Evolutionary conservation across 116 monocot species (phyloP).

Genomic region (Cymodocea nodosa): DNA sequence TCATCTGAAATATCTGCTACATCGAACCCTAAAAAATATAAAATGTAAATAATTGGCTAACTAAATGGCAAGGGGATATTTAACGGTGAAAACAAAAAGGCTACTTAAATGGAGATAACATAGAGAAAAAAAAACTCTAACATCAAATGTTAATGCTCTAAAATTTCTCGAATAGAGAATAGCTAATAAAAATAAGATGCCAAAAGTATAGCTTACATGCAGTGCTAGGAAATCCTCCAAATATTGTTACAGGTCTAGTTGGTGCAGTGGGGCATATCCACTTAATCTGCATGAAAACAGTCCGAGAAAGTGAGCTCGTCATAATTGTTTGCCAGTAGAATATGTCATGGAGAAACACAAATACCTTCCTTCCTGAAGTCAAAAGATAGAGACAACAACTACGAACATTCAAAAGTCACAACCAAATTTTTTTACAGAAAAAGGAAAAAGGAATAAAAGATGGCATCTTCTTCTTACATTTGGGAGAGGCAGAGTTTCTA

Average conservation of each 20-base stretch:
- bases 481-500: conserved; percentile 70
- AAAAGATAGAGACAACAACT: no score
- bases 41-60: no score
- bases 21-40: conserved; percentile 69
- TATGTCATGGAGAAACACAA: not conserved
- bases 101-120: no score
- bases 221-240: conserved; percentile 88
- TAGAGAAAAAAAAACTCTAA: not conserved
- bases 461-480: conserved; percentile 39
- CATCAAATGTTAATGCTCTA: not conserved
- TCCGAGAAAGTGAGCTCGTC: not conserved
- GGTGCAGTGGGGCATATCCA: conserved; percentile 99
- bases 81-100: no score
- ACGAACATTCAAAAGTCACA: no score
- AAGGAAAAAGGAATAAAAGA: not conserved
- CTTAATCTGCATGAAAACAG: conserved; percentile 51
- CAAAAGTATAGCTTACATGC: conserved; percentile 48
- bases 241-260: conserved; percentile 65
- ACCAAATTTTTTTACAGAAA: no score
- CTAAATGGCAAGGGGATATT: no score
- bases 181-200: not conserved
- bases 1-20: conserved; percentile 79
- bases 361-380: no score
- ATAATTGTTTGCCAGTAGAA: not conserved
- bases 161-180: not conserved